Evolutionary conservation across 2,329 filamentous ascomycete species (phyloP), one percentile per base, ranked within the genome.

Genomic region (Phoma sp.): DNA sequence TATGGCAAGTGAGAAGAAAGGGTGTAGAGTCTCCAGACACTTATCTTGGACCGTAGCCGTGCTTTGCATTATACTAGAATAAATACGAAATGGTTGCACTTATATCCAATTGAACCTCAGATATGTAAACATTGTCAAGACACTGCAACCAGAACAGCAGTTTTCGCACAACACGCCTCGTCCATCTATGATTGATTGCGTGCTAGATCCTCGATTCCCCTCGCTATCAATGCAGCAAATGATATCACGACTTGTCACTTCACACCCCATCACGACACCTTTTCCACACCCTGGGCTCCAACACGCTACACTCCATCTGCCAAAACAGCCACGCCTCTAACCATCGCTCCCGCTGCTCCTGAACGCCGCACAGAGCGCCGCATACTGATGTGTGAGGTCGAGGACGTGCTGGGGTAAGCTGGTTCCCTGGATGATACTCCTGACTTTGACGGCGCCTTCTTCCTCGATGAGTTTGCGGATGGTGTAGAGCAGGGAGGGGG

Each of bases 391-490:
- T 24, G 95, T 98, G 55, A 99, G 79, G 72, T 98, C 93, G 49
- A 98, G 83, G 35, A 99, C 93, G 55, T 90, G 88, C 77, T 98
- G 95, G 9, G 93, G 93, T 58, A 99, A 79, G 73, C 90, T 96
- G 2, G 93, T 98, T 1, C 93, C 92, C 77, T 99, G 95, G 48
- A 99, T 92, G 70, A 99, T 96, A 75, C 92, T 97, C 70, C 95
- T 86, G 49, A 99, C 90, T 78, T 99, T 99, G 75, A 99, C 91
- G 1, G 93, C 93, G 54, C 95, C 95, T 77, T 99, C 95, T 64
- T 97, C 93, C 77, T 98, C 95, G 71, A 99, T 99, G 62, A 99
- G 81, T 62, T 90, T 92, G 58, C 95, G 88, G 68, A 98, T 90
- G 3, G 90, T 89, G 75, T 88, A 91, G 48, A 99, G 84, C 38